These are phyloP conservation scores for Candida incommunis DNA, from an alignment of 805 yeast species.

Conservation along the genomic window DNA sequence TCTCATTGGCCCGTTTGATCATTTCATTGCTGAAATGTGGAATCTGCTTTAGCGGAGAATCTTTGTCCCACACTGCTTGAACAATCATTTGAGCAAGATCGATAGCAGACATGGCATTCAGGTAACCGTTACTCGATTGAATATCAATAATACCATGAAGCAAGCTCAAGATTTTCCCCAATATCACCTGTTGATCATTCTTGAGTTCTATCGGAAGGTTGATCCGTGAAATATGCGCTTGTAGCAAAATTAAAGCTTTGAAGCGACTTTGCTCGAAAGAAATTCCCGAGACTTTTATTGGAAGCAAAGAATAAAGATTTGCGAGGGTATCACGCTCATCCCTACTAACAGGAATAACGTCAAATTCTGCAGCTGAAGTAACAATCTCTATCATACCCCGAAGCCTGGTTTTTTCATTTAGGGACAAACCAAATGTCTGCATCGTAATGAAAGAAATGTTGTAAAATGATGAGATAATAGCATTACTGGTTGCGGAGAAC, in stretches of 20 bases:
- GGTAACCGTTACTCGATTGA: slow-evolving; percentile 63
- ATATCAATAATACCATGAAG: slow-evolving; percentile 61
- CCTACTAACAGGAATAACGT: slow-evolving; percentile 40
- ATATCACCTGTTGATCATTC: slow-evolving; percentile 39
- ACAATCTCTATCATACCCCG: slow-evolving; percentile 50
- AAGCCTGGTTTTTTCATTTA: slow-evolving; percentile 43
- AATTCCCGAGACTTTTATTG: slow-evolving; percentile 35
- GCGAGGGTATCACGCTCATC: slow-evolving; percentile 39
- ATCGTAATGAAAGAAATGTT: slow-evolving; percentile 52
- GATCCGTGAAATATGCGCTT: slow-evolving; percentile 66
- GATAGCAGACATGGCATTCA: slow-evolving; percentile 71
- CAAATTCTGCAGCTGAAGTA: slow-evolving; percentile 62
- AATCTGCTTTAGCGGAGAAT: slow-evolving; percentile 64
- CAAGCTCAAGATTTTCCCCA: slow-evolving; percentile 35
- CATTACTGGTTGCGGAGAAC: slow-evolving; percentile 51
- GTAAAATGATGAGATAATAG: slow-evolving; percentile 64
- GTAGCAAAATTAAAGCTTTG: slow-evolving; percentile 63
- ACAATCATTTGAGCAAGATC: slow-evolving; percentile 79
- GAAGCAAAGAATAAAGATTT: slow-evolving; percentile 44
- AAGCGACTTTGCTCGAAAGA: slow-evolving; percentile 35
- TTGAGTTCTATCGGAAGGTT: slow-evolving; percentile 46
- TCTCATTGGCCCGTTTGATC: slow-evolving; percentile 38
- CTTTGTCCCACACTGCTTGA: slow-evolving; percentile 77
- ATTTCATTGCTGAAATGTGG: slow-evolving; percentile 47
- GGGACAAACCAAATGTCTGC: slow-evolving; percentile 38